Base-by-base conservation (phyloP, 2,329 filamentous ascomycete species). In the Aspergillus latus region DNA sequence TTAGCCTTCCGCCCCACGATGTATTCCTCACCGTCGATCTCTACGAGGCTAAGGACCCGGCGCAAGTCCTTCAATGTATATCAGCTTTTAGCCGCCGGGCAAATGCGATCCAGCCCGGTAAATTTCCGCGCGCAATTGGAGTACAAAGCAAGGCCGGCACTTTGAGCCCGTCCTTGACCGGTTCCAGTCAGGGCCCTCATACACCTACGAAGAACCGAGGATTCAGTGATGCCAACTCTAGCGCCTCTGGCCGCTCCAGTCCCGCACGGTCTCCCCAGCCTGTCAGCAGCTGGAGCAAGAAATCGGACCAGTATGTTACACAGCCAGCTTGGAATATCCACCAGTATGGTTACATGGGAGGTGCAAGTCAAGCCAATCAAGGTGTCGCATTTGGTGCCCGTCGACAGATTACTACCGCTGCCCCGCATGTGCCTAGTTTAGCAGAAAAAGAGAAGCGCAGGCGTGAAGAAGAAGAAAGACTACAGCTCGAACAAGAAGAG, bases 311-410 rank as follows among this genome's bases (percentile, higher is more conserved):
- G 72, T 84, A 84, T 13, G 82, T 82, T 44, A 97, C 92, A 1
- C 82, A 87, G 29, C 94, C 94, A 0, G 94, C 94, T 1, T 99
- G 94, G 94, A 99, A 97, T 71, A 97, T 97, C 65, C 89, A 92
- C 56, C 94, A 99, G 71, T 99, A 99, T 70, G 92, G 94, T 7
- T 99, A 97, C 74, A 94, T 97, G 88, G 94, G 94, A 56, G 94
- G 94, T 48, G 94, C 94, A 28, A 97, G 90, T 68, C 94, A 99
- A 72, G 93, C 91, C 2, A 97, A 96, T 66, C 86, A 97, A 59
- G 94, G 94, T 15, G 91, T 99, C 64, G 86, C 90, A 9, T 97
- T 97, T 74, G 94, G 94, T 54, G 90, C 88, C 15, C 85, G 92
- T 65, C 85, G 94, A 58, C 94, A 99, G 76, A 97, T 99, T 70